Conservation (phyloP, 495 filamentous ascomycete genomes). For the Aspergillus coremiiformis region DNA sequence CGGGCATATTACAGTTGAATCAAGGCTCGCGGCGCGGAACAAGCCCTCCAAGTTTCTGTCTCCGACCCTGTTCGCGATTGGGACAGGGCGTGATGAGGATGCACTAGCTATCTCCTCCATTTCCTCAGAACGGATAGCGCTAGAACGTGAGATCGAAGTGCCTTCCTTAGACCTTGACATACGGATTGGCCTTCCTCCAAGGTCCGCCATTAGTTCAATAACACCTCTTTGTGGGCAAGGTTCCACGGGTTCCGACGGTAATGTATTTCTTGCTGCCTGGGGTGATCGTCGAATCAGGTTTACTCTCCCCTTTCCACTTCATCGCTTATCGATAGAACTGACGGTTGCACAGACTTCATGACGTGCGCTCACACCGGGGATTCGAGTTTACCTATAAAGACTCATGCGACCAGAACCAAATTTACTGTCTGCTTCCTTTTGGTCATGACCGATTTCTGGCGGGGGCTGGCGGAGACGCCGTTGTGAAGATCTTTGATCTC, state of each 20-base stretch:
- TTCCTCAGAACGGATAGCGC: constrained; percentile 29
- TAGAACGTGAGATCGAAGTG: constrained; percentile 28
- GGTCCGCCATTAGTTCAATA: constrained; percentile 44
- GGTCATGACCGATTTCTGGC: constrained; percentile 50
- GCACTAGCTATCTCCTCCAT: constrained; percentile 47
- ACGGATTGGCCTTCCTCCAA: constrained; percentile 14
- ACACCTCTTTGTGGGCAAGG: constrained; percentile 37
- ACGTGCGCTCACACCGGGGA: constrained; percentile 48
- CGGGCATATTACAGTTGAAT: constrained; percentile 25
- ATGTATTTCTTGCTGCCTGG: constrained; percentile 56
- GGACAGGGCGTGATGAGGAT: constrained; percentile 37
- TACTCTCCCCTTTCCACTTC: background rate
- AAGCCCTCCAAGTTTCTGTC: constrained; percentile 49
- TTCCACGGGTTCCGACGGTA: constrained; percentile 25
- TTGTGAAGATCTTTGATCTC: constrained; percentile 61
- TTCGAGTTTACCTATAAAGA: constrained; percentile 48
- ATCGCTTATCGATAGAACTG: background rate
- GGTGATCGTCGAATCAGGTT: constrained; percentile 52
- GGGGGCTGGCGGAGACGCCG: constrained; percentile 47
- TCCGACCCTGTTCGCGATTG: constrained; percentile 41
- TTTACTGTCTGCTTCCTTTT: constrained; percentile 54
- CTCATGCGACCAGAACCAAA: constrained; percentile 45
- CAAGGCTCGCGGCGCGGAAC: constrained; percentile 21
- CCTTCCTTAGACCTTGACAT: constrained; percentile 20
- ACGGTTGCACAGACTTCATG: constrained; percentile 49